Conservation (phyloP, 257 asterid species). For the Nicotiana benthamiana region DNA sequence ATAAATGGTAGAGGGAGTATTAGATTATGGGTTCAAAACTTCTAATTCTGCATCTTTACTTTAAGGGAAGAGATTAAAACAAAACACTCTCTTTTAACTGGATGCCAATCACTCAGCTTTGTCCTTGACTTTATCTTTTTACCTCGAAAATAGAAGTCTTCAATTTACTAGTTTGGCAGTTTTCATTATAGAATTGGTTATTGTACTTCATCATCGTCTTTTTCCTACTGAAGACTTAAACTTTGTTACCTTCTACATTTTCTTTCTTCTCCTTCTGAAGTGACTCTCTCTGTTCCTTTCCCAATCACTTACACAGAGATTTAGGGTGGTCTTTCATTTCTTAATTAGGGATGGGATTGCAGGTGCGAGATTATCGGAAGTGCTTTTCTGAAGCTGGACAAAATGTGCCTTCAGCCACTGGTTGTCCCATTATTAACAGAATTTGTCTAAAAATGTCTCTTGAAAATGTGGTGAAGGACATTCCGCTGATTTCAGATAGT, state of each 20-base stretch:
- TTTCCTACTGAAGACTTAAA: background rate
- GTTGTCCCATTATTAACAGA: slow-evolving; percentile 51
- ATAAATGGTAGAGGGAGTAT: background rate
- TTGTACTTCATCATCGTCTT: background rate
- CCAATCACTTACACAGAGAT: background rate
- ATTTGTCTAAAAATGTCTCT: slow-evolving; percentile 75
- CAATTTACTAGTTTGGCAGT: background rate
- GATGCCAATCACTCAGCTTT: background rate
- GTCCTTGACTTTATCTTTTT: background rate
- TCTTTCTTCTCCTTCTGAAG: background rate
- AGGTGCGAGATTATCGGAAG: slow-evolving; percentile 87
- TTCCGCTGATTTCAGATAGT: slow-evolving; percentile 66
- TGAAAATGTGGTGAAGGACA: slow-evolving; percentile 92
- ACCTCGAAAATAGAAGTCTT: background rate
- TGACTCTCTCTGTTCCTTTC: background rate
- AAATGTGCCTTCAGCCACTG: slow-evolving; percentile 31
- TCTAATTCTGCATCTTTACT: background rate
- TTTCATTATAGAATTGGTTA: background rate
- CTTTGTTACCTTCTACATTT: slow-evolving; percentile 2
- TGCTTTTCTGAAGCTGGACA: slow-evolving; percentile 50
- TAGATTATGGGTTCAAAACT: background rate
- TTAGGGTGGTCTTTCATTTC: background rate
- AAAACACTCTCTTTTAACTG: background rate
- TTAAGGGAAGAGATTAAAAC: background rate
- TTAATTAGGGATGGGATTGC: slow-evolving; percentile 11